Base-by-base conservation (phyloP, 2,329 filamentous ascomycete genomes). In the Aspergillus pseudotamarii region DNA sequence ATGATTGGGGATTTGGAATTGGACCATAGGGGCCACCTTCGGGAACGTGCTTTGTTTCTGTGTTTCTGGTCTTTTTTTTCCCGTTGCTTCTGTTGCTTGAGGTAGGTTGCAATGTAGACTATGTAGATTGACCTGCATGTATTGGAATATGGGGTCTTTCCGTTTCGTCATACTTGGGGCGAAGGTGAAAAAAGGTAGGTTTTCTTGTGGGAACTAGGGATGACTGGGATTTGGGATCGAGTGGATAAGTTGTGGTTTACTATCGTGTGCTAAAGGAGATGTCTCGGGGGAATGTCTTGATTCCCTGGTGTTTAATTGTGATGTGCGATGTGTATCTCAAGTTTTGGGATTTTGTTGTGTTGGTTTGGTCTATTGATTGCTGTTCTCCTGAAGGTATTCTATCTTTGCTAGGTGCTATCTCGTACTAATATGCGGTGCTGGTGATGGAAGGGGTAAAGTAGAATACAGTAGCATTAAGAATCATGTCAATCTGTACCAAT, bases 401-500 rank as follows among this genome's bases (percentile, higher is more conserved):
- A 23, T 48, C 21, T 48, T 23, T 48, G 21, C 45, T 48, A 26
- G 12, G 43, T 43, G 38, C 54, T 30, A 41, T 12, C 14, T 16
- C 16, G 34, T 36, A 16, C 34, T 16, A 36, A 36, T 41, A 19
- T 57, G 26, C 21, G 26, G 26, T 5, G 28, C 28, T 21, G 48
- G 30, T 11, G n/a, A 34, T 51, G 10, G 48, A 51, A 51, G 10
- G 46, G 51, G 51, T 38, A 34, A 28, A 48, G 45, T 43, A 51
- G 26, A 56, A 56, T 56, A 38, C 38, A 56, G 53, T 56, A 56
- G 55, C 53, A 32, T 55, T 51, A 51, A 11, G 28, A 4, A 51
- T 51, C 48, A 21, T 51, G 48, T 32, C 58, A 60, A 46, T 60
- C 58, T 59, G 57, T 34, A 54, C 34, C 58, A 36, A 60, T 55